Base-by-base conservation (phyloP, 176 grass and related monocot genomes). In the Musa acuminata region DNA sequence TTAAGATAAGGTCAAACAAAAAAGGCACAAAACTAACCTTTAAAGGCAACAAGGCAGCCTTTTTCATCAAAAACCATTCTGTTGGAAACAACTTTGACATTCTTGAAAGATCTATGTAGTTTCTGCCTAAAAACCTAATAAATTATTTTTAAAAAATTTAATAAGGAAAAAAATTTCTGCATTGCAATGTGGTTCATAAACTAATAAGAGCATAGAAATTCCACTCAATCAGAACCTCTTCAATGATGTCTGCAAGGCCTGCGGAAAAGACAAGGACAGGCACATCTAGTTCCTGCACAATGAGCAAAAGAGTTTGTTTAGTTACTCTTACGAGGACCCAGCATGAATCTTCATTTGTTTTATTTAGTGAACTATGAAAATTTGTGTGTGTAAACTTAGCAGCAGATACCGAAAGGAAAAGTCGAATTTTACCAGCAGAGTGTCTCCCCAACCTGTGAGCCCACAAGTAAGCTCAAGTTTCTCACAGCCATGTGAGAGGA, bases 171-270 rank as follows among this genome's bases (percentile, higher is more conserved):
- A 29, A 1, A 10, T 16, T 19, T 57, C 1, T 21, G 11, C 1
- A n/a, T 17, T 70, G 14, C 49, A 69, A 69, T 50, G 9, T 49
- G 17, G 10, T 20, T 70, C 16, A 70, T 22, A 51, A 51, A 50
- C 43, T 70, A 70, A 70, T 17, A 51, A 50, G 17, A 51, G 43
- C 9, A 20, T 5, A 49, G 26, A 70, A 9, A 16, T 29, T 53
- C 17, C 12, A 24, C 9, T 1, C 2, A 72, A 21, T 59, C 74
- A 5, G 62, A 72, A 93, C 94, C 88, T 97, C 94, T 80, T 93
- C 94, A 77, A 97, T 97, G 58, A 93, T 90, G 77, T 93, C 90
- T 75, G 90, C 90, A 72, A 97, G 94, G 73, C 94, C 94, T 83
- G 94, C 94, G 79, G 94, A 97, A 93, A 97, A 97, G 70, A 97